Base-by-base conservation (phyloP, 176 grass and related monocot species). In the Aegilops bicornis region DNA sequence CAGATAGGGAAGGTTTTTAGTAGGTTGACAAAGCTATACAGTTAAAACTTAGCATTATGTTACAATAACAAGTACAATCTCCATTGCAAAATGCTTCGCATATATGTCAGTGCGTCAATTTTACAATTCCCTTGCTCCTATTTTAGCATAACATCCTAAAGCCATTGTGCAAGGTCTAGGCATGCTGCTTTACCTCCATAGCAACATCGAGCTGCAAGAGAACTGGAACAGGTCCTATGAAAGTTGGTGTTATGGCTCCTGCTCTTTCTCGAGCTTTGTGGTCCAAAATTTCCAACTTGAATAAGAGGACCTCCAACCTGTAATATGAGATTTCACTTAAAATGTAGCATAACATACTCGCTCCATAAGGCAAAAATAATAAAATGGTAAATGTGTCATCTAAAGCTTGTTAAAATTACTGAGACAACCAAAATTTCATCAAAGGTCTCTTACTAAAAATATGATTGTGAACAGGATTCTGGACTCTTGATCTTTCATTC, bases 211-310 rank as follows among this genome's bases (percentile, higher is more conserved):
- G 86, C 88, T 95, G 91, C 87, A 98, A 92, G 88, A 94, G 70
- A 76, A 98, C 93, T 84, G 90, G 86, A 90, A 98, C 91, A 61
- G 93, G 91, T 69, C 89, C 91, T 65, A 87, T 64, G 83, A 95
- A 92, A 79, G 96, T 94, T 81, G 89, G 86, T 73, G 88, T 84
- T 92, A 95, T 94, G 45, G 87, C 69, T 86, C 93, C 96, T 87
- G 93, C 88, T 92, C 91, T 94, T 90, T 98, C 96, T 91, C 96
- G 92, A 90, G 93, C 84, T 89, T 94, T 98, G 50, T 95, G 93
- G 59, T 98, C 96, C 88, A 98, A 93, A 87, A 91, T 86, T 88
- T 98, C 93, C 79, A 98, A 86, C 79, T 98, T 98, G 93, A 98
- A 98, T 47, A 98, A 66, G 58, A 95, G 86, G 76, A 89, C 80